Evolutionary conservation across 2,329 filamentous ascomycete species (phyloP), one percentile per base, ranked within the genome.

Genomic region (Pyrenochaeta sp.): DNA sequence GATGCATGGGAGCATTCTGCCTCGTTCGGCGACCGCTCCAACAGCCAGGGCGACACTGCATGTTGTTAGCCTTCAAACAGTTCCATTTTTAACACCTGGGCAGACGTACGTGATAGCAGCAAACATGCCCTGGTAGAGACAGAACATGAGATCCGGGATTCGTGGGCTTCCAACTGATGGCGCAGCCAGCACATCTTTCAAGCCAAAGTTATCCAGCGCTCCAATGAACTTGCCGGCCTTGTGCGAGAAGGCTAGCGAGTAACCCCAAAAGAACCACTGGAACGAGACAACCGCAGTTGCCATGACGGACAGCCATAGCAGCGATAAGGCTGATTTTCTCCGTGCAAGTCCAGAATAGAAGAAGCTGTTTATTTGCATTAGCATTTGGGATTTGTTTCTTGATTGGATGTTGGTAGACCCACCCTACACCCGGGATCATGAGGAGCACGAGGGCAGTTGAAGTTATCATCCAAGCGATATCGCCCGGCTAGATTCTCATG

Each of bases 181-280:
- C 17, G 82, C 83, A 32, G 82, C 92, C 29, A 96, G 82, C 20
- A 95, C 90, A 74, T 90, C 83, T 61, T 81, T 87, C 75, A 96
- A 88, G 37, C 89, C 92, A 71, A 96, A 87, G 79, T 96, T 94
- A 61, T 85, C 78, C 21, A 96, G 80, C 66, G 92, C 83, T 53
- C 92, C 92, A 58, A 96, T 90, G 74, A 86, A 96, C 36, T 81
- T 84, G 41, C 88, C 87, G 21, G 90, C 89, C 2, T 84, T 82
- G 76, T 94, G 91, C 14, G 91, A 95, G 74, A 93, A 95, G 42
- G 90, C 86, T 10, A 95, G 78, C 4, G 90, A 92, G 74, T 91
- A 96, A 42, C 92, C 92, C 92, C 92, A 96, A 81, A 96, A 94
- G 81, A 96, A 96, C 92, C 92, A 97, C 73, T 96, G 91, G 78